phyloP scores from a whole-genome alignment of 2,329 filamentous ascomycete genomes.

The Diaporthe sp. region DNA sequence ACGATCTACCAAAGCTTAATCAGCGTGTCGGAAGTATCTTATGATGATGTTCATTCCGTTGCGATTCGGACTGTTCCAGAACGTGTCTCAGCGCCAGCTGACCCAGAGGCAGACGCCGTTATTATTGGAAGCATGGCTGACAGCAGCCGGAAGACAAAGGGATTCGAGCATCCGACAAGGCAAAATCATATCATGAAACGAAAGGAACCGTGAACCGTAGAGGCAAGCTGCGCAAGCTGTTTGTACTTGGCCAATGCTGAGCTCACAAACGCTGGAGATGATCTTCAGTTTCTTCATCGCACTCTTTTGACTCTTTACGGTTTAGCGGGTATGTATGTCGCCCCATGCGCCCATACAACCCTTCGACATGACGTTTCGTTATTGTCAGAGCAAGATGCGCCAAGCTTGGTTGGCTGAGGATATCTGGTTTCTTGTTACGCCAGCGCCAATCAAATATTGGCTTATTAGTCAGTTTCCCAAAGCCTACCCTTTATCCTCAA shows the following conservation, averaged over 20 bases:
- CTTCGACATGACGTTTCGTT: background rate
- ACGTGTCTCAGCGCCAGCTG: background rate
- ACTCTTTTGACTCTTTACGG: background rate
- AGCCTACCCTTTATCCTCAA: background rate
- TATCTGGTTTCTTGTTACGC: conserved; percentile 9
- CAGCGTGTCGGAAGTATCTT: background rate
- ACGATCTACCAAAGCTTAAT: background rate
- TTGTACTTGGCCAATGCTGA: background rate
- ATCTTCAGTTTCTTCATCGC: background rate
- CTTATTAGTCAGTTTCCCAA: background rate
- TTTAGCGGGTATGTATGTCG: background rate
- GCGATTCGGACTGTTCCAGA: background rate
- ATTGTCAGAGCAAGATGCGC: background rate
- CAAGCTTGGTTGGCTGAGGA: background rate
- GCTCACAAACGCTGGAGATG: background rate
- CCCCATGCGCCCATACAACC: background rate
- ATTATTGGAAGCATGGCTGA: background rate
- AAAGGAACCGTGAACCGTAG: background rate
- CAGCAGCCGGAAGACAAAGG: background rate
- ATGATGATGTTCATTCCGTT: background rate
- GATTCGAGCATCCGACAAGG: background rate
- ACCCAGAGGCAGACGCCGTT: background rate
- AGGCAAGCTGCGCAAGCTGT: background rate
- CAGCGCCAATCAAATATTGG: conserved; percentile 4
- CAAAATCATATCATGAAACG: background rate